Percentiles rank a stretch among this genome's conserved stretches.
These are phyloP conservation scores for Pestalotiopsis sp. DNA, from an alignment of 2,329 filamentous ascomycete genomes.

Conservation along the genomic window DNA sequence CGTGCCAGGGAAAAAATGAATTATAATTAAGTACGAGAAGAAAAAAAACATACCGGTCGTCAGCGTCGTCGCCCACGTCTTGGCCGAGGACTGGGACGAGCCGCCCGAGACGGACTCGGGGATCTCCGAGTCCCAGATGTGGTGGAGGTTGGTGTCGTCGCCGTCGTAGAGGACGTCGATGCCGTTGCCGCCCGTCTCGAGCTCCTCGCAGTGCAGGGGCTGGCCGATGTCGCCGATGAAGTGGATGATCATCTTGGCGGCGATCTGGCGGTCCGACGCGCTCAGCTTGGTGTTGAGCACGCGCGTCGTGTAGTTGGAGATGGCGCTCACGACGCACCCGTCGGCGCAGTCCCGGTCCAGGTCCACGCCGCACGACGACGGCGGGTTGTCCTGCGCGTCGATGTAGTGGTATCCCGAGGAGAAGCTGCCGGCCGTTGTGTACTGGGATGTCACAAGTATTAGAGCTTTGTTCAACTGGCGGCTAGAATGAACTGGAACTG, in stretches of 20 bases:
- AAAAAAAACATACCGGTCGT: slow-evolving; percentile 26
- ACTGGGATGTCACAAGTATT: slow-evolving; percentile 12
- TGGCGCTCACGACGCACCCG: slow-evolving; percentile 65
- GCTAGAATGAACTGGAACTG: background rate
- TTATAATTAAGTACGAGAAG: background rate
- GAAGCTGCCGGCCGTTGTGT: slow-evolving; percentile 48
- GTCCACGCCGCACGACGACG: slow-evolving; percentile 58
- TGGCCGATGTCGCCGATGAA: slow-evolving; percentile 61
- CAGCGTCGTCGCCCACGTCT: slow-evolving; percentile 40
- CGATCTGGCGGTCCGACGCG: slow-evolving; percentile 32
- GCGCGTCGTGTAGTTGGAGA: slow-evolving; percentile 39
- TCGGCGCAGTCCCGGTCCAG: slow-evolving; percentile 62
- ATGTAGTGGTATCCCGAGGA: slow-evolving; percentile 39
- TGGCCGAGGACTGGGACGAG: slow-evolving; percentile 35
- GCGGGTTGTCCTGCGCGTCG: slow-evolving; percentile 67
- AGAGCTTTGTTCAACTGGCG: background rate
- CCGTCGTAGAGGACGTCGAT: slow-evolving; percentile 57
- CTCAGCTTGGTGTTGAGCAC: slow-evolving; percentile 28
- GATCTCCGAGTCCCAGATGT: slow-evolving; percentile 64
- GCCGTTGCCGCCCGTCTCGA: slow-evolving; percentile 57
- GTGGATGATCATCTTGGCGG: slow-evolving; percentile 42
- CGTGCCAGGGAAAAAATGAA: background rate
- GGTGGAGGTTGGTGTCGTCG: slow-evolving; percentile 58
- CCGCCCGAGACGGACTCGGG: slow-evolving; percentile 47
- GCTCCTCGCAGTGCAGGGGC: slow-evolving; percentile 55